phyloP scores from a whole-genome alignment of 1,139 yeast genomes.

The Saccharomyces hybrid region DNA sequence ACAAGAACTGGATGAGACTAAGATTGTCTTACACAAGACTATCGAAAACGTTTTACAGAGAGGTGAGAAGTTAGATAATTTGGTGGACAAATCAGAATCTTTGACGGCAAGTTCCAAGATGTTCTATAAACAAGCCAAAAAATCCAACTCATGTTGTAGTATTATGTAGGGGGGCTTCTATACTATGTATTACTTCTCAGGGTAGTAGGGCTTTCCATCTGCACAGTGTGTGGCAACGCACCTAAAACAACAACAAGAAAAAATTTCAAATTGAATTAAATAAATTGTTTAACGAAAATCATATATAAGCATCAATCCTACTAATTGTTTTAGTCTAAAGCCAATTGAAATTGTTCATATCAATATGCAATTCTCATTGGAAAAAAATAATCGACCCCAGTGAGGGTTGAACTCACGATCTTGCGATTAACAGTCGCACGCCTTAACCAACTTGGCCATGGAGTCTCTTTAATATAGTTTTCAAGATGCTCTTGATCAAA shows the following conservation, averaged over 20 bases:
- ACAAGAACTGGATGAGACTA: constrained; percentile 95
- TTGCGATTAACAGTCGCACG: constrained; percentile 22
- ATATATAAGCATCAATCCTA: background rate
- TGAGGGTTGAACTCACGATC: constrained; percentile 24
- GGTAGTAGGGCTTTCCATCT: background rate
- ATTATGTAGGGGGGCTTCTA: constrained; percentile 43
- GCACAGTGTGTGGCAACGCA: background rate
- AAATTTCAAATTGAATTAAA: background rate
- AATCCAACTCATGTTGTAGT: constrained; percentile 92
- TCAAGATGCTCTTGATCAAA: too few species aligned
- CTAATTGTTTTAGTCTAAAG: background rate
- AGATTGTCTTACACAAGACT: constrained; percentile 90
- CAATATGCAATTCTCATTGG: too few species aligned
- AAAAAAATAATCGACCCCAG: constrained; percentile 15
- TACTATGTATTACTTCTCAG: background rate
- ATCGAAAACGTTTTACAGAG: constrained; percentile 91
- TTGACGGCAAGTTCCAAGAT: constrained; percentile 80
- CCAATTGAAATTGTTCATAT: background rate
- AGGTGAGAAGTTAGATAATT: constrained; percentile 89
- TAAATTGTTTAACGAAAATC: background rate
- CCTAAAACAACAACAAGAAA: background rate
- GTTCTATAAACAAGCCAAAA: constrained; percentile 96
- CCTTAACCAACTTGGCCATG: constrained; percentile 23
- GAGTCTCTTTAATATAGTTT: constrained; percentile 5
- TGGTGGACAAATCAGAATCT: constrained; percentile 94